These are phyloP conservation scores for Polytolypa hystricis DNA, from an alignment of 2,329 filamentous ascomycete genomes.

Conservation along the genomic window DNA sequence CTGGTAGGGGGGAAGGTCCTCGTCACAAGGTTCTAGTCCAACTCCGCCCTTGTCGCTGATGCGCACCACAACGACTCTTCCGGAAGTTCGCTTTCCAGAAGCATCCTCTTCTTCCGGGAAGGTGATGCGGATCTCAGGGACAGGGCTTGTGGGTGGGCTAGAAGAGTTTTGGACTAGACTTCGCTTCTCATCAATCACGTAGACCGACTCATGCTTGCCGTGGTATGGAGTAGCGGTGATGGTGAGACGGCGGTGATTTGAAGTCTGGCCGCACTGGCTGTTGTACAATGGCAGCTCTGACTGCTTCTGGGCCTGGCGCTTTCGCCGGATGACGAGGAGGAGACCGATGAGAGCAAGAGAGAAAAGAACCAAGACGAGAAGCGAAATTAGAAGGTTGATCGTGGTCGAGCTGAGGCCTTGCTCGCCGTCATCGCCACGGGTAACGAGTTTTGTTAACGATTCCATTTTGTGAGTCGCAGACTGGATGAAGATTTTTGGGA, in stretches of 20 bases:
- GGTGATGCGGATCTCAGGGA: constrained; percentile 95
- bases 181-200: constrained; percentile 70
- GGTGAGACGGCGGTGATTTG: constrained; percentile 47
- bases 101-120: constrained; percentile 89
- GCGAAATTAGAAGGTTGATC: constrained; percentile 65
- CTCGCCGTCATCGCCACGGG: constrained; percentile 37
- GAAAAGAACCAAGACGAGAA: constrained; percentile 68
- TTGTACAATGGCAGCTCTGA: constrained; percentile 57
- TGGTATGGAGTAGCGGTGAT: constrained; percentile 40
- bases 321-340: constrained; percentile 63
- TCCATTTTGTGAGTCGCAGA: too few relatives aligned
- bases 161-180: constrained; percentile 65
- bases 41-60: constrained; percentile 78
- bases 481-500: too few relatives aligned
- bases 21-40: constrained; percentile 72
- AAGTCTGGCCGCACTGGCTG: constrained; percentile 35
- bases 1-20: constrained; percentile 74
- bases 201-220: constrained; percentile 56
- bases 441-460: constrained; percentile 36
- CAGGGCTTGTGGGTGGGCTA: constrained; percentile 66
- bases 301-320: constrained; percentile 42
- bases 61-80: constrained; percentile 80
- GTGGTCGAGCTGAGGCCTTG: constrained; percentile 48
- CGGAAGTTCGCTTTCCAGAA: constrained; percentile 64
- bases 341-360: constrained; percentile 55